These are phyloP conservation scores for Sporisorium graminicola DNA, from an alignment of 1,284 basidiomycete species.

Conservation along the genomic window DNA sequence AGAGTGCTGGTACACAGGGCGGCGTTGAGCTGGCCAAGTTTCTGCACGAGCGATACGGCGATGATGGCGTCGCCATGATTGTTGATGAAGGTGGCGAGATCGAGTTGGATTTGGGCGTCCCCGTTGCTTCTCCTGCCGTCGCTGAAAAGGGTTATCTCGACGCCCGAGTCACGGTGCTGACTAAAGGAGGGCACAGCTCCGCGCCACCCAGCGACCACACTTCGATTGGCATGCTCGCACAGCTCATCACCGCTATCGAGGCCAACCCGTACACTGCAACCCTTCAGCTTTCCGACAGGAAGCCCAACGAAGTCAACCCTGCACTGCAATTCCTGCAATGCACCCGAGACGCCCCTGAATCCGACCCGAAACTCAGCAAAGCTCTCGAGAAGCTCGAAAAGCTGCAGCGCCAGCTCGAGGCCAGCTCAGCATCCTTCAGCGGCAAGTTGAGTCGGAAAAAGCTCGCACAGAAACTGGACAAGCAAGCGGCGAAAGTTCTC, in stretches of 20 bases:
- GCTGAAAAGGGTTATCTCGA: slow-evolving; percentile 77
- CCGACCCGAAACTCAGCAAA: slow-evolving; percentile 71
- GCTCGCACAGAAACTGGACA: slow-evolving; percentile 12
- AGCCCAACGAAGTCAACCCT: slow-evolving; percentile 64
- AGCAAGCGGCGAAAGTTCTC: slow-evolving; percentile 23
- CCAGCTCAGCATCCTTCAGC: too few relatives aligned
- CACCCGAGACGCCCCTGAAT: slow-evolving; percentile 73
- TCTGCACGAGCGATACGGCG: slow-evolving; percentile 53
- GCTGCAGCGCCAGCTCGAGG: slow-evolving; percentile 15
- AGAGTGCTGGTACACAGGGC: slow-evolving; percentile 70
- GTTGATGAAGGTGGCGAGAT: slow-evolving; percentile 64
- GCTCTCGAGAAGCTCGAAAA: slow-evolving; percentile 71
- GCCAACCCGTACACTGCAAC: slow-evolving; percentile 72
- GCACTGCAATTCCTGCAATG: slow-evolving; percentile 72
- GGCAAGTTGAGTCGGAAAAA: not conserved
- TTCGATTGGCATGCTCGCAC: slow-evolving; percentile 77
- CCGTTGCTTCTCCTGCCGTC: slow-evolving; percentile 72
- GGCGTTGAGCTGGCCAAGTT: slow-evolving; percentile 46
- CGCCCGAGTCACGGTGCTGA: slow-evolving; percentile 44
- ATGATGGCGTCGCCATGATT: slow-evolving; percentile 55
- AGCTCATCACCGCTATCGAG: slow-evolving; percentile 75
- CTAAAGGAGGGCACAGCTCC: slow-evolving; percentile 79
- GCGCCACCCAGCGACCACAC: slow-evolving; percentile 74
- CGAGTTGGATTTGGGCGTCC: slow-evolving; percentile 38
- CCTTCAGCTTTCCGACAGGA: slow-evolving; percentile 58